A percentile compares a stretch with the other conserved stretches of the same genome.
Evolutionary conservation across 2,329 filamentous ascomycete genomes (phyloP).

Genomic region (Apiospora sp.): DNA sequence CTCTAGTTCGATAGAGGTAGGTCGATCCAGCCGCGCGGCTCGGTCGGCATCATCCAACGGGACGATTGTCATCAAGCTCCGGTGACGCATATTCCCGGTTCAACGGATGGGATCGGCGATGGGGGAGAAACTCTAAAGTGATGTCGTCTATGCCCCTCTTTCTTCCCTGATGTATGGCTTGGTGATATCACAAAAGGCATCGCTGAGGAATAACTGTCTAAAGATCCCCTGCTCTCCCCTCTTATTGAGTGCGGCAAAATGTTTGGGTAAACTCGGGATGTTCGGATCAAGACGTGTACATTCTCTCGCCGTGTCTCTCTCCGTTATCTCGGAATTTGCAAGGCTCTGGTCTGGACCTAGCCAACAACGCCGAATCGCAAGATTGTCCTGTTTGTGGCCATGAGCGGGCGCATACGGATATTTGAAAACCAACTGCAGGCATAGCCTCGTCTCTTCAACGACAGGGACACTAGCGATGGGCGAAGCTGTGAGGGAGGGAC

Average conservation of each 20-base stretch:
- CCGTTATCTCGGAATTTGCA: too few species aligned
- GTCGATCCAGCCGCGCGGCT: not conserved
- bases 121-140: not conserved
- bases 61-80: not conserved
- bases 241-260: not conserved
- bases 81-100: not conserved
- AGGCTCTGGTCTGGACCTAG: too few species aligned
- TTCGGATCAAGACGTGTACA: too few species aligned
- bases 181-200: not conserved
- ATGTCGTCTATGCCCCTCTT: not conserved
- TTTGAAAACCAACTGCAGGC: not conserved
- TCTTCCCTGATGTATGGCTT: not conserved
- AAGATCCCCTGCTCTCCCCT: not conserved
- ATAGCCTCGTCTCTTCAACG: not conserved
- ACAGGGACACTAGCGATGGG: not conserved
- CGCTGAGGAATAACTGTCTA: not conserved
- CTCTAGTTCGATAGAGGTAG: not conserved
- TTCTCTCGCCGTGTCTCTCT: too few species aligned
- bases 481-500: not conserved
- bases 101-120: conserved; percentile 8
- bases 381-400: not conserved
- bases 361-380: not conserved
- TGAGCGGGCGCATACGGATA: not conserved
- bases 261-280: too few species aligned
- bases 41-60: not conserved